Evolutionary conservation across 1,139 yeast species (phyloP).

Genomic region (Candida freyschussii): DNA sequence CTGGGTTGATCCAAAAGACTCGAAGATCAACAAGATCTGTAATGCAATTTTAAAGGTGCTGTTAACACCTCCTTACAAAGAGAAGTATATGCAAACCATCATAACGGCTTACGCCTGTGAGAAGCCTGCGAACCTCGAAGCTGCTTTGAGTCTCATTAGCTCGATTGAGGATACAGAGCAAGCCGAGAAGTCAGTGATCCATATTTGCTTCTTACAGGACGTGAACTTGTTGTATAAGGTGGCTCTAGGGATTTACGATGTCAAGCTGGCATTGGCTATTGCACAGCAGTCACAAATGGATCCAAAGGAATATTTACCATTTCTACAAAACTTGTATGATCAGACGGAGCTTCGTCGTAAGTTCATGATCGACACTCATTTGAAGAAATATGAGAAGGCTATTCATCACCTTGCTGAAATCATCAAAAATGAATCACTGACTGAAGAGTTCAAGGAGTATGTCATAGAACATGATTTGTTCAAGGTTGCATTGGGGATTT

Average conservation of each 20-base stretch:
- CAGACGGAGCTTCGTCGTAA: slow-evolving; percentile 62
- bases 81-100: slow-evolving; percentile 66
- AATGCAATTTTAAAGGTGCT: slow-evolving; percentile 60
- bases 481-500: slow-evolving; percentile 60
- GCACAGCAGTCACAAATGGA: slow-evolving; percentile 98
- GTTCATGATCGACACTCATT: slow-evolving; percentile 75
- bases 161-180: slow-evolving; percentile 39
- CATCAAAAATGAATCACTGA: slow-evolving; percentile 36
- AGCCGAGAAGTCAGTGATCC: slow-evolving; percentile 65
- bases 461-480: slow-evolving; percentile 72
- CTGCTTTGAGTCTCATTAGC: slow-evolving; percentile 65
- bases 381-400: slow-evolving; percentile 66
- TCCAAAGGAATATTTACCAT: slow-evolving; percentile 95
- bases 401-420: slow-evolving; percentile 58
- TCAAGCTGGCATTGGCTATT: slow-evolving; percentile 70
- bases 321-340: slow-evolving; percentile 71
- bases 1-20: slow-evolving; percentile 35
- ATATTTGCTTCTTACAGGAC: slow-evolving; percentile 87
- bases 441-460: slow-evolving; percentile 62
- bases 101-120: slow-evolving; percentile 92
- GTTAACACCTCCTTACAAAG: slow-evolving; percentile 43
- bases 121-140: slow-evolving; percentile 76
- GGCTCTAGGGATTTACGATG: slow-evolving; percentile 79
- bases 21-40: slow-evolving; percentile 77
- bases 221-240: slow-evolving; percentile 76